Evolutionary conservation across 495 filamentous ascomycete genomes (phyloP).

Genomic region (Rusavskia elegans): DNA sequence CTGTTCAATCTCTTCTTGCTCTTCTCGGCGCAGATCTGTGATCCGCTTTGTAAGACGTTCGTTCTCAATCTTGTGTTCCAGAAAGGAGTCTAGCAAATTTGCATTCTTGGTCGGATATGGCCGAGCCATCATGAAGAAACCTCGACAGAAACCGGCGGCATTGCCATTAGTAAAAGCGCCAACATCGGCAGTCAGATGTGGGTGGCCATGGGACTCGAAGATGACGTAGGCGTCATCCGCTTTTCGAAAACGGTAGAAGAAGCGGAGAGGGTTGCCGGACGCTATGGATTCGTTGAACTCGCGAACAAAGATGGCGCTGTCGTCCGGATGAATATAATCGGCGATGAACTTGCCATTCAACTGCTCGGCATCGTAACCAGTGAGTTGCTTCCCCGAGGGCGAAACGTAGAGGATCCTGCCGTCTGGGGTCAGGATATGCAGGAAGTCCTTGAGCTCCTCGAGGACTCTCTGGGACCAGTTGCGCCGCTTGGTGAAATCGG

Average conservation of each 20-base stretch:
- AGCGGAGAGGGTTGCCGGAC: conserved; percentile 57
- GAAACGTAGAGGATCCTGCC: conserved; percentile 75
- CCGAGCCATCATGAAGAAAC: conserved; percentile 86
- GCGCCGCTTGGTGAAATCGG: conserved; percentile 66
- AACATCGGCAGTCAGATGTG: conserved; percentile 64
- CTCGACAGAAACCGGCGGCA: conserved; percentile 56
- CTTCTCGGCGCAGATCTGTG: conserved; percentile 69
- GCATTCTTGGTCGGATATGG: conserved; percentile 85
- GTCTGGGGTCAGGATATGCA: conserved; percentile 73
- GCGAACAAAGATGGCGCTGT: conserved; percentile 65
- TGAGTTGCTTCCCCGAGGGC: conserved; percentile 61
- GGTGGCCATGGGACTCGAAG: conserved; percentile 82
- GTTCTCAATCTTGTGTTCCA: conserved; percentile 97
- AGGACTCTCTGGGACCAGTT: conserved; percentile 85
- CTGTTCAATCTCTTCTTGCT: conserved; percentile 55
- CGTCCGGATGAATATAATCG: conserved; percentile 78
- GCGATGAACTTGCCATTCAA: conserved; percentile 58
- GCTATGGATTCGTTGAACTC: conserved; percentile 89
- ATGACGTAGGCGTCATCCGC: conserved; percentile 58
- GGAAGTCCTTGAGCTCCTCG: conserved; percentile 76
- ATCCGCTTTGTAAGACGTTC: conserved; percentile 74
- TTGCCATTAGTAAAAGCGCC: conserved; percentile 41
- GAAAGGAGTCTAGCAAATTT: conserved; percentile 72
- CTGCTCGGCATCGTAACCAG: conserved; percentile 54
- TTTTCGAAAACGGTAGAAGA: conserved; percentile 81